Evolutionary conservation across 371 early-diverging fungal species (phyloP).

Genomic region (Umbelopsis sp.): DNA sequence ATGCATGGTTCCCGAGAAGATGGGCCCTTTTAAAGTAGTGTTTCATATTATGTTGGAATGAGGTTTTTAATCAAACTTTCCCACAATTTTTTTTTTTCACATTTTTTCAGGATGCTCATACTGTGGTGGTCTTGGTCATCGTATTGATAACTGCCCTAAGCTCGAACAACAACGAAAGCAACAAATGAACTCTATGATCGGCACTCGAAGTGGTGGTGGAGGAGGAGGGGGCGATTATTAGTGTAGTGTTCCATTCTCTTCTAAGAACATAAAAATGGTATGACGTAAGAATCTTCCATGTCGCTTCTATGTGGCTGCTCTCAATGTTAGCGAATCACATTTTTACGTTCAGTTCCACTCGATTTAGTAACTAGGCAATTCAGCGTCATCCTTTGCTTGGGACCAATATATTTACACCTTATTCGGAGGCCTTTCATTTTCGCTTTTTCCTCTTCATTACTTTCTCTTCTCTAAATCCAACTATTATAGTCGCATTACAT

Average conservation of each 20-base stretch:
- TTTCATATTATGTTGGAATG: too few relatives aligned
- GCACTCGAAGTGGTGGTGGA: slow-evolving; percentile 37
- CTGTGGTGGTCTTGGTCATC: slow-evolving; percentile 96
- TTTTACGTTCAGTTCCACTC: neutral
- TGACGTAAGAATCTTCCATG: neutral
- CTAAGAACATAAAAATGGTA: neutral
- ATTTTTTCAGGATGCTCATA: slow-evolving; percentile 80
- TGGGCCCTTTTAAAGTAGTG: too few relatives aligned
- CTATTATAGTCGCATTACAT: neutral
- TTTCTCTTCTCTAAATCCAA: neutral
- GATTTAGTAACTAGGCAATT: neutral
- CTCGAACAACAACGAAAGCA: slow-evolving; percentile 71
- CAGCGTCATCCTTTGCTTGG: neutral
- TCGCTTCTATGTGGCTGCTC: neutral
- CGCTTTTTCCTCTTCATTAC: neutral
- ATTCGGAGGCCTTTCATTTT: neutral
- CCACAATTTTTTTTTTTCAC: too few relatives aligned
- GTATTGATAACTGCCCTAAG: slow-evolving; percentile 91
- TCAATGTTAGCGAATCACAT: neutral
- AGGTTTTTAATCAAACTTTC: too few relatives aligned
- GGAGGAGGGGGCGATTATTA: slow-evolving; percentile 31
- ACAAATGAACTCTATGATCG: slow-evolving; percentile 58
- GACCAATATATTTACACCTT: neutral
- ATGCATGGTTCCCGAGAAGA: too few relatives aligned
- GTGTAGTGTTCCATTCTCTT: neutral